Evolutionary conservation across 2,329 filamentous ascomycete species (phyloP).

Genomic region (Fusarium azukiicola): DNA sequence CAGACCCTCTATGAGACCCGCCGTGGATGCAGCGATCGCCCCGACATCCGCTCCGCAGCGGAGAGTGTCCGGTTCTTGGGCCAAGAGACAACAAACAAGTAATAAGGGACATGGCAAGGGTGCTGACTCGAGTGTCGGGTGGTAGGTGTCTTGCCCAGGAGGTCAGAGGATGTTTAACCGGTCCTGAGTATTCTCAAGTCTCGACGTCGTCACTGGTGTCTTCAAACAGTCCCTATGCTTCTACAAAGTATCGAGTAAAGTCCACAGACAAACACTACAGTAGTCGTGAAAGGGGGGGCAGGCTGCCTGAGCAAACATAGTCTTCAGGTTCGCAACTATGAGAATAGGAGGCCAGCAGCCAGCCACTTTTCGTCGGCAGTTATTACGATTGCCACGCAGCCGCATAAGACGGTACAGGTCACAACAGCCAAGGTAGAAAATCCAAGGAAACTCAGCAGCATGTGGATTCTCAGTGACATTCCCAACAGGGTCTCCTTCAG

Average conservation of each 20-base stretch:
- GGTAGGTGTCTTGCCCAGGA: background rate
- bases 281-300: no score
- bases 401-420: background rate
- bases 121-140: background rate
- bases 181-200: background rate
- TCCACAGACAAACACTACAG: background rate
- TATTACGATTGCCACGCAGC: background rate
- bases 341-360: background rate
- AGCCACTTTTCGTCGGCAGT: background rate
- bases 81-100: background rate
- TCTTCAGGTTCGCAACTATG: background rate
- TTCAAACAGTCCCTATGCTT: no score
- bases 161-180: background rate
- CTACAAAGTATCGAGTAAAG: background rate
- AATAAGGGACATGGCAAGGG: background rate
- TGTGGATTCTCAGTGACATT: constrained; percentile 17
- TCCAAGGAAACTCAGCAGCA: background rate
- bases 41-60: background rate
- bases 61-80: background rate
- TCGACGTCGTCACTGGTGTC: background rate
- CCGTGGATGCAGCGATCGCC: constrained; percentile 4
- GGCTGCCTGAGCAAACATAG: background rate
- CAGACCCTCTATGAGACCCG: background rate
- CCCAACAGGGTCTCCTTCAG: background rate
- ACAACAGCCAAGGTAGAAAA: background rate